Evolutionary conservation across 2,329 filamentous ascomycete species (phyloP).

Genomic region (Ilyonectria sp.): DNA sequence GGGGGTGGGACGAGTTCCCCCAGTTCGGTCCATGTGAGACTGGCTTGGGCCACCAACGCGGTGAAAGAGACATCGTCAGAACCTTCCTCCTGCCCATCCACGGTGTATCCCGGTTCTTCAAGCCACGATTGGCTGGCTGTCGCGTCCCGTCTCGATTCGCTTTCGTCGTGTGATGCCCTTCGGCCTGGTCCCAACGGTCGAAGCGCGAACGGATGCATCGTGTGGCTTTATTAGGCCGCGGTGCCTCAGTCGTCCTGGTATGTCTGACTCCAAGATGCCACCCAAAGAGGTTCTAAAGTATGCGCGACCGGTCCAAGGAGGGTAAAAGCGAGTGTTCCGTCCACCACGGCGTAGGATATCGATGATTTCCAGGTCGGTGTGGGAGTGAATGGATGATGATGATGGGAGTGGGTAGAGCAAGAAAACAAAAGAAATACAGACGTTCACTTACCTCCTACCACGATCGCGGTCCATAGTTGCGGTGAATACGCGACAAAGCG

Average conservation of each 20-base stretch:
- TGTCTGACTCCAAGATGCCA: background rate
- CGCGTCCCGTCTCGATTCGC: background rate
- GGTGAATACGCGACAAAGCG: slow-evolving; percentile 16
- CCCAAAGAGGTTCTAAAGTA: background rate
- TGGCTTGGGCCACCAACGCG: background rate
- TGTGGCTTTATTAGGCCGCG: background rate
- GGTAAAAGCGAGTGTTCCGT: slow-evolving; percentile 9
- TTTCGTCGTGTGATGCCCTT: background rate
- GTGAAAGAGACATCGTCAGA: background rate
- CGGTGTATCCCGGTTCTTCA: background rate
- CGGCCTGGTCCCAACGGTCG: background rate
- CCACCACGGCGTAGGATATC: slow-evolving; percentile 6
- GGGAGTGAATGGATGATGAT: slow-evolving; percentile 28
- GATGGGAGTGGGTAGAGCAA: slow-evolving; percentile 20
- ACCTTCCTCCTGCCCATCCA: background rate
- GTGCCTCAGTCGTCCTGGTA: background rate
- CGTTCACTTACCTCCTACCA: slow-evolving; percentile 54
- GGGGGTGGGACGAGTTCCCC: background rate
- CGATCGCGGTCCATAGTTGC: slow-evolving; percentile 56
- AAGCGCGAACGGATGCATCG: slow-evolving; percentile 14
- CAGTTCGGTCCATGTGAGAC: background rate
- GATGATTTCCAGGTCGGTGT: slow-evolving; percentile 19
- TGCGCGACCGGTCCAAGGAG: slow-evolving; percentile 17
- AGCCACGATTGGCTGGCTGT: background rate
- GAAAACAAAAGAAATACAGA: slow-evolving; percentile 20